Evolutionary conservation across 2,329 filamentous ascomycete species (phyloP), one percentile per base, ranked within the genome.

Genomic region (Septoria petroselini): DNA sequence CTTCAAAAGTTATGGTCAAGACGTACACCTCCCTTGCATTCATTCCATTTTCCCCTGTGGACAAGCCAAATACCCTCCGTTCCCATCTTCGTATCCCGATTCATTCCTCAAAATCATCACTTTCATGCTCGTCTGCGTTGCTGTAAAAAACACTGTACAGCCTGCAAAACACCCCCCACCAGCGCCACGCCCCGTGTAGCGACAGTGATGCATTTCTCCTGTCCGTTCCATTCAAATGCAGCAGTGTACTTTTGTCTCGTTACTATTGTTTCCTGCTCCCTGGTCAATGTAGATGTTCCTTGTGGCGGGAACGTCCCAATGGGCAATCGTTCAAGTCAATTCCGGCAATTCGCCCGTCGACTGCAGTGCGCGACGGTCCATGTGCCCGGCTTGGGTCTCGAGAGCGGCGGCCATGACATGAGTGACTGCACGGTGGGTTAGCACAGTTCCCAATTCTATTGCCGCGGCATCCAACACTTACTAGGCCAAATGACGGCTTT

Each of bases 401-500:
- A 85, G 72, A 21, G 82, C 82, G 53, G 79, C 79, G 42, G 81
- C 80, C 79, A 85, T 85, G 41, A 85, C 75, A 66, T 82, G 82
- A n/a, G 81, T 84, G 37, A 85, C 82, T 84, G 58, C 15, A n/a
- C 35, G 14, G 17, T 7, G n/a, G 14, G 52, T 59, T 38, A 57
- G 56, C 33, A 37, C 30, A 34, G 15, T 9, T 5, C 31, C 37
- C 23, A 8, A 23, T 33, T 52, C 49, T 60, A 70, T 62, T 52
- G 62, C 18, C 3, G 7, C 31, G 27, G 4, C 8, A 41, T 18
- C 7, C 7, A 23, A 29, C 31, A 73, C 83, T 76, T 73, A 91
- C 87, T 85, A 68, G 91, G 91, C 91, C 93, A 98, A 21, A 95
- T 88, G 58, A 88, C 86, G 55, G 88, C 86, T 71, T 89, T 89